These are phyloP conservation scores for Leishmania gerbilli DNA, from an alignment of 208 protist genomes.

Conservation along the genomic window DNA sequence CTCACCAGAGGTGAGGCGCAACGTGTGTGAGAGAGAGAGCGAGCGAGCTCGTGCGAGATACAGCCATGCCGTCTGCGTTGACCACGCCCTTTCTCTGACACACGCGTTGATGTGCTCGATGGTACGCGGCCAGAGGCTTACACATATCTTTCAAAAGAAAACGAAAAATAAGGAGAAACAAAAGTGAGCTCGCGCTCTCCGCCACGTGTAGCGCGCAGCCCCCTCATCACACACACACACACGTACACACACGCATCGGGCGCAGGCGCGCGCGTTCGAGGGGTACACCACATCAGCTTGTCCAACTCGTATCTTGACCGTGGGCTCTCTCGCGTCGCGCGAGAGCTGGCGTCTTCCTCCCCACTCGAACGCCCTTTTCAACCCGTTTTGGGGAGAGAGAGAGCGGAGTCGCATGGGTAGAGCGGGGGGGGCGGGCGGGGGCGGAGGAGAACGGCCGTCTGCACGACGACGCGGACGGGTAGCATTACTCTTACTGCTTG, in stretches of 20 bases:
- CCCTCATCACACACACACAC: background rate
- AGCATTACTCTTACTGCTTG: conserved; percentile 44
- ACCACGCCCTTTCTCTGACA: background rate
- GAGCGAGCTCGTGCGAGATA: background rate
- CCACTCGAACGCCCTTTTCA: background rate
- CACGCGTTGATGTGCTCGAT: background rate
- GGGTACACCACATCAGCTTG: background rate
- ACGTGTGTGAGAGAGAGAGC: background rate
- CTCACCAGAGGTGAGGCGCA: conserved; percentile 1
- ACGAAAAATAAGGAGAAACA: background rate
- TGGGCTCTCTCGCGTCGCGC: background rate
- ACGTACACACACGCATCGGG: background rate
- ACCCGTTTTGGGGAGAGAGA: background rate
- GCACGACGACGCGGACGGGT: background rate
- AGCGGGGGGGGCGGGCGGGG: background rate
- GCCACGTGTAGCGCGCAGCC: background rate
- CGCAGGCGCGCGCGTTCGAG: background rate
- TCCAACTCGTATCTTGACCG: background rate
- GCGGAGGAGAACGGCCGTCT: background rate
- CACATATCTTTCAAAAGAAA: background rate
- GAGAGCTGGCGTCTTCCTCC: background rate
- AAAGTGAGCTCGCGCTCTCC: background rate
- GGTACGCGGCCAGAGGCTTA: background rate
- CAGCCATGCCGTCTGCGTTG: background rate
- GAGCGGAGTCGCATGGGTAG: background rate